Evolutionary conservation across 2,329 filamentous ascomycete species (phyloP), one percentile per base, ranked within the genome.

Genomic region (Arthrobotrys iridis): DNA sequence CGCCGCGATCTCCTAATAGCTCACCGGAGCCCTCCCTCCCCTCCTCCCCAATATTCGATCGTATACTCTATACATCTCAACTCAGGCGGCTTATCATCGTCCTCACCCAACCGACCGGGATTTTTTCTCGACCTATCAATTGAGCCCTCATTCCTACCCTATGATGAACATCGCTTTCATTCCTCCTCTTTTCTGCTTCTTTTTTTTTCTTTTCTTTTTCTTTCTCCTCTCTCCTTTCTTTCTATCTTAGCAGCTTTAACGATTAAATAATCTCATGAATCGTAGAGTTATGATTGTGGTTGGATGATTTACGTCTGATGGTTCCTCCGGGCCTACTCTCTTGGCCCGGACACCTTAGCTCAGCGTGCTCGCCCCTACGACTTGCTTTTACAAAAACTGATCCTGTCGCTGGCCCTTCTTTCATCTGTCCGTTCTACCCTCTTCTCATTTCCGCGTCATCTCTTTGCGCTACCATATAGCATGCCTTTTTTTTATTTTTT

Each of bases 261-360:
- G 60, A 65, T 66, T 52, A 62, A 62, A 70, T 70, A 62, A 52
- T 62, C 26, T 68, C 35, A 70, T 41, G 65, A 70, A 48, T 70
- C 33, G 55, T 62, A 70, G 55, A 62, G 52, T 70, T 70, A 62
- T 70, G 65, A 70, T 62, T 62, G 33, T 55, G 40, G 20, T 70
- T 70, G 45, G 43, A 58, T 60, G 30, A 26, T 50, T 40, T 58
- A 35, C 64, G 33, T 24, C 18, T 22, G 30, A 37, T 15, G 28
- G 28, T 30, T 55, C 8, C 20, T 33, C 50, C 26, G 11, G 24
- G 46, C 11, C 37, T 40, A 52, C 46, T 46, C 15, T 37, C 30
- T 62, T 15, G n/a, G 43, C 5, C 18, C 26, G 37, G 18, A 70
- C 4, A 43, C 55, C 20, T 18, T 40, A 28, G 30, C 28, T 43